Base-by-base conservation (phyloP, 345 rosid genomes). In the Eucalyptus sideroxylon region DNA sequence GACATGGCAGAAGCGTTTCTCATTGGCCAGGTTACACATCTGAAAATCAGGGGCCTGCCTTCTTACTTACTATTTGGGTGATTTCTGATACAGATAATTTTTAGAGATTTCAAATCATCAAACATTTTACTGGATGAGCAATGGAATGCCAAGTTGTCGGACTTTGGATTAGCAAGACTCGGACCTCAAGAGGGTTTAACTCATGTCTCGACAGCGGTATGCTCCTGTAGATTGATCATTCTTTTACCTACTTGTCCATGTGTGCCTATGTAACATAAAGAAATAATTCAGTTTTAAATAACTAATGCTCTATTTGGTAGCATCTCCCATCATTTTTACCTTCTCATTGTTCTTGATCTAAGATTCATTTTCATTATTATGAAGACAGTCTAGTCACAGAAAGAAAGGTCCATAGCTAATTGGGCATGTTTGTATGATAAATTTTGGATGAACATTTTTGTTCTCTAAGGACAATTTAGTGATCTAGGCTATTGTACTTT, bases 131-230 rank as follows among this genome's bases (percentile, higher is more conserved):
- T 96, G 69, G 98, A 96, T 72, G 98, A 95, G 88, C 92, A 96
- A 47, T 96, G 98, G 99, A 98, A 95, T 77, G 98, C 99, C n/a
- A 98, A 97, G 95, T 93, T 98, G 56, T 98, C 99, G 31, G 99
- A 98, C 92, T 98, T 98, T 88, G 99, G 99, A 86, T 90, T 98
- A 93, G 99, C 99, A 80, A 94, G 99, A 90, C 92, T 98, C 90
- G 99, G 99, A 60, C 99, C 99, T 87, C 40, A 94, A 42, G 98
- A 96, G 92, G 99, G 99, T 89, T 91, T 95, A 87, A 98, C 99
- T 67, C 99, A 98, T 91, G 98, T 98, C 87, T 96, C 99, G 19
- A 98, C 99, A 81, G 95, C 96, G 90, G 99, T 98, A 95, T 83
- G 95, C 88, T 91, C 87, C 15, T 72, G 40, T 83, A 86, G 59